These are phyloP conservation scores for Spizellomyces punctatus DNA, from an alignment of 192 early-diverging fungal genomes.

Conservation along the genomic window DNA sequence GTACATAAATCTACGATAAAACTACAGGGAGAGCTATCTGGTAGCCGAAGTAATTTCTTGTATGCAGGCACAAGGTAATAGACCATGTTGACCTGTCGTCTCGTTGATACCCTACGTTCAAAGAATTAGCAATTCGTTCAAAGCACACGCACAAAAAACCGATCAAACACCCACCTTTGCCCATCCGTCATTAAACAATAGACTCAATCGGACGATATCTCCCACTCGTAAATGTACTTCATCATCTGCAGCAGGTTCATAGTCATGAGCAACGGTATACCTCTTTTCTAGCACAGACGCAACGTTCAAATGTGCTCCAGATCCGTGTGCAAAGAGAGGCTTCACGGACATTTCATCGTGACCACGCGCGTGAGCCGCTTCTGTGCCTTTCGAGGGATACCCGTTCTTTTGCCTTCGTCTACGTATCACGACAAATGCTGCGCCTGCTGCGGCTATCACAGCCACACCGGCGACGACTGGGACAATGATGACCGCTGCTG, in stretches of 20 bases:
- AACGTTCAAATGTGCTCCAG: conserved; percentile 20
- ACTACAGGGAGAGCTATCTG: not conserved
- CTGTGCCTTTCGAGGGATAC: not conserved
- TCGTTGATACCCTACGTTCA: conserved; percentile 38
- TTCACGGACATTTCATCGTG: conserved; percentile 1
- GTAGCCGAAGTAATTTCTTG: conserved; percentile 7
- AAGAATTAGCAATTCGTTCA: not conserved
- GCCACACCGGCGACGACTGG: conserved; percentile 12
- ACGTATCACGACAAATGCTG: not conserved
- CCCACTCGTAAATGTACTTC: conserved; percentile 35
- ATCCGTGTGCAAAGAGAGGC: not conserved
- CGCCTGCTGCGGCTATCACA: not conserved
- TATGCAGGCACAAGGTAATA: conserved; percentile 41
- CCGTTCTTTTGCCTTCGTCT: not conserved
- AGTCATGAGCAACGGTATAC: conserved; percentile 34
- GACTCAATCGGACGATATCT: conserved; percentile 29
- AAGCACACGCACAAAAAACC: too few relatives aligned
- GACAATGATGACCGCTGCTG: conserved; percentile 11
- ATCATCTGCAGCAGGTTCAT: conserved; percentile 36
- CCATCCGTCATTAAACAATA: conserved; percentile 44
- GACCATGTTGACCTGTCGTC: conserved; percentile 35
- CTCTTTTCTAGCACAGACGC: conserved; percentile 32
- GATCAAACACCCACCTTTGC: conserved; percentile 14
- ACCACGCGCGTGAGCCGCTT: not conserved
- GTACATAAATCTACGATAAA: too few relatives aligned